These are phyloP conservation scores for Plasmodium yoelii DNA, from an alignment of 169 alveolate species.

Conservation along the genomic window DNA sequence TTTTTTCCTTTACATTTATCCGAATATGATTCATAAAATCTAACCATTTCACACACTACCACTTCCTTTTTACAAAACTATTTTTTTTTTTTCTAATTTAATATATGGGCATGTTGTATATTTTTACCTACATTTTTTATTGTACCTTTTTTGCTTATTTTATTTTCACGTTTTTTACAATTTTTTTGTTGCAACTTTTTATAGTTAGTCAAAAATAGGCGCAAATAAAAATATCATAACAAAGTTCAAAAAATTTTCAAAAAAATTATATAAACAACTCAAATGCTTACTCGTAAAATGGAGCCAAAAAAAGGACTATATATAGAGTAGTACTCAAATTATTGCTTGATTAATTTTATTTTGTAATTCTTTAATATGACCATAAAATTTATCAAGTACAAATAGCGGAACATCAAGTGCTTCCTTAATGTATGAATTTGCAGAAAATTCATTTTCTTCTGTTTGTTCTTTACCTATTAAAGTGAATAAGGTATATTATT, in stretches of 20 bases:
- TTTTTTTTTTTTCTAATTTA: not conserved
- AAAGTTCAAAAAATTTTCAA: no score
- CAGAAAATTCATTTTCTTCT: conserved; percentile 9
- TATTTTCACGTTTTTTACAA: no score
- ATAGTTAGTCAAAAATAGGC: no score
- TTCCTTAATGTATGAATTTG: conserved; percentile 45
- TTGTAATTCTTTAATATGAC: conserved; percentile 7
- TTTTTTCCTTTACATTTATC: conserved; percentile 68
- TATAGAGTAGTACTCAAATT: not conserved
- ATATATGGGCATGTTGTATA: not conserved
- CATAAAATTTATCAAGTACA: conserved; percentile 56
- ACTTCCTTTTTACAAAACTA: not conserved
- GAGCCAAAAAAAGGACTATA: no score
- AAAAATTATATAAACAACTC: no score
- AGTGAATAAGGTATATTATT: no score
- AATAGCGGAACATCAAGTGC: conserved; percentile 45
- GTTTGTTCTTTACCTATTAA: not conserved
- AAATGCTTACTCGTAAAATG: no score
- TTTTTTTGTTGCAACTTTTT: no score
- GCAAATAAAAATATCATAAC: no score
- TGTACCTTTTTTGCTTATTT: no score
- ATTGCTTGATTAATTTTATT: conserved; percentile 21
- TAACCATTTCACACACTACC: not conserved
- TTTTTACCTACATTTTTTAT: no score
- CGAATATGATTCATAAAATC: conserved; percentile 27